phyloP scores from a whole-genome alignment of 164 flowering plant genomes.

The Magnolia sinica region DNA sequence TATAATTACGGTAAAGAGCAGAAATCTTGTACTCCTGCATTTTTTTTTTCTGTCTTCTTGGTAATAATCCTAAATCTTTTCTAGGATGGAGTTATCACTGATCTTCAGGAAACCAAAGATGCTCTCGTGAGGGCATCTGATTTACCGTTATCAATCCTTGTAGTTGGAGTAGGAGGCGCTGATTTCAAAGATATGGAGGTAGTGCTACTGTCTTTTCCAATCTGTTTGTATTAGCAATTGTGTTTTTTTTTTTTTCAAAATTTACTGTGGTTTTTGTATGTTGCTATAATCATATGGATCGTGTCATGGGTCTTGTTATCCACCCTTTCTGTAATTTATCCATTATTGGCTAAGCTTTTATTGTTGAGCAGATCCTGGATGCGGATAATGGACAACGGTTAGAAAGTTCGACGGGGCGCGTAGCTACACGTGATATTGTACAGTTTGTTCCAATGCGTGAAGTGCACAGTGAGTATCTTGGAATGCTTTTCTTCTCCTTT shows the following conservation, averaged over 20 bases:
- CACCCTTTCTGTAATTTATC: too few species aligned
- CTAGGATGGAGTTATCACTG: constrained; percentile 91
- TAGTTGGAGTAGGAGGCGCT: constrained; percentile 91
- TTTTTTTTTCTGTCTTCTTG: background rate
- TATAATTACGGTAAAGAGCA: constrained; percentile 61
- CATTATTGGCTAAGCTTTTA: background rate
- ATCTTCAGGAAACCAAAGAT: constrained; percentile 74
- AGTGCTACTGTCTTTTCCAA: constrained; percentile 1
- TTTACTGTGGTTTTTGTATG: too few species aligned
- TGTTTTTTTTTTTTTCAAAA: too few species aligned
- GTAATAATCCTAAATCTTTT: background rate
- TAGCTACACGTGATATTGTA: constrained; percentile 50
- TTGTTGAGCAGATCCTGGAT: constrained; percentile 68
- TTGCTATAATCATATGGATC: background rate
- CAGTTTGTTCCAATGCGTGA: constrained; percentile 24
- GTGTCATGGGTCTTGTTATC: too few species aligned
- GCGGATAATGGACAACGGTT: constrained; percentile 73
- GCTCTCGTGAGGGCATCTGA: constrained; percentile 92
- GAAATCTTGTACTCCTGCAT: background rate
- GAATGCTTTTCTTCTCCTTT: background rate
- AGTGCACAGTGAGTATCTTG: constrained; percentile 13
- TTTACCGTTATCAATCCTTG: constrained; percentile 81
- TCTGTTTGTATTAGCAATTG: background rate
- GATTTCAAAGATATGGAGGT: constrained; percentile 94
- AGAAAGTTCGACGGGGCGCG: constrained; percentile 72